Percentiles rank a stretch among this genome's conserved stretches.
These are phyloP conservation scores for Tricholoma saponaceum DNA, from an alignment of 768 basidiomycete species.

Conservation along the genomic window DNA sequence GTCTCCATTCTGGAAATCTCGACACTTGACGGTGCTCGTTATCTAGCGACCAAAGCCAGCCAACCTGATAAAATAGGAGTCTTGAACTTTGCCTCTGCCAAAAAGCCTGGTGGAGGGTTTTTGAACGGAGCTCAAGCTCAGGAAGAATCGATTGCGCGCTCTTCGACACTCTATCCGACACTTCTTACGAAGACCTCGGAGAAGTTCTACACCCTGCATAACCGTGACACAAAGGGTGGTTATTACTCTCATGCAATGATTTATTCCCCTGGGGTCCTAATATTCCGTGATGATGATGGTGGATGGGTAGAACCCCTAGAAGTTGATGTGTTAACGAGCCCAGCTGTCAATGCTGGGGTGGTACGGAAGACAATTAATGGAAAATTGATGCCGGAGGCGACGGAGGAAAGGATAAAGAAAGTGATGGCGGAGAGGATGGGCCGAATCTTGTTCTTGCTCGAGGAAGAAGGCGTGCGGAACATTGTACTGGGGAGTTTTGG, in stretches of 20 bases:
- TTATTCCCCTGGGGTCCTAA: slow-evolving; percentile 58
- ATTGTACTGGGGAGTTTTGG: slow-evolving; percentile 75
- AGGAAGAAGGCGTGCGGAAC: slow-evolving; percentile 52
- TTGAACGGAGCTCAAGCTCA: slow-evolving; percentile 70
- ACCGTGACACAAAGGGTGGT: slow-evolving; percentile 40
- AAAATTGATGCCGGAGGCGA: slow-evolving; percentile 12
- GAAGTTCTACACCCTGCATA: slow-evolving; percentile 62
- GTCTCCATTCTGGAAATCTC: slow-evolving; percentile 57
- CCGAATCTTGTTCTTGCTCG: slow-evolving; percentile 61
- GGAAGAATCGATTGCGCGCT: slow-evolving; percentile 76
- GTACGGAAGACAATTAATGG: slow-evolving; percentile 26
- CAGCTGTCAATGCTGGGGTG: slow-evolving; percentile 69
- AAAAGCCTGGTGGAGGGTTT: slow-evolving; percentile 75
- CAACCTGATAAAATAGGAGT: slow-evolving; percentile 44
- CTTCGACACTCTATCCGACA: slow-evolving; percentile 64
- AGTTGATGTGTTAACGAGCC: slow-evolving; percentile 64
- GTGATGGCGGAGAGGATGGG: slow-evolving; percentile 72
- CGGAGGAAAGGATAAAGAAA: slow-evolving; percentile 39
- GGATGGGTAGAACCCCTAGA: slow-evolving; percentile 51
- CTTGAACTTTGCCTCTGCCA: slow-evolving; percentile 76
- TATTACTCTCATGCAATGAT: slow-evolving; percentile 81
- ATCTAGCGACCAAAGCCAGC: slow-evolving; percentile 22
- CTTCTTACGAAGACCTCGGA: slow-evolving; percentile 52
- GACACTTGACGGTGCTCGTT: slow-evolving; percentile 58
- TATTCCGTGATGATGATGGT: slow-evolving; percentile 64